Evolutionary conservation across 2,329 filamentous ascomycete species (phyloP).

Genomic region (Alternaria sp.): DNA sequence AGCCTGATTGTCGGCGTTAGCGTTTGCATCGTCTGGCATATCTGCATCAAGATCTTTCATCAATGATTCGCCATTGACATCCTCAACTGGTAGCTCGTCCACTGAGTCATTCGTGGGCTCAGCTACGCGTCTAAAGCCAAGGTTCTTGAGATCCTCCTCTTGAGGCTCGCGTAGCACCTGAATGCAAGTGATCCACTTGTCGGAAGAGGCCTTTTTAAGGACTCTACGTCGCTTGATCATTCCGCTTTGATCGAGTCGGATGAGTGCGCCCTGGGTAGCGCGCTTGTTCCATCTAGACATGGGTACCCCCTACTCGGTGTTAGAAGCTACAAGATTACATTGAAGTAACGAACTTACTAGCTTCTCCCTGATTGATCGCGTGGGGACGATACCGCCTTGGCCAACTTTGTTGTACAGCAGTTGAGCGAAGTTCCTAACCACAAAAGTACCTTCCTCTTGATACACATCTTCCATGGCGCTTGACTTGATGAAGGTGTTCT

Average conservation of each 20-base stretch:
- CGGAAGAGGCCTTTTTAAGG: conserved; percentile 35
- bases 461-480: conserved; percentile 48
- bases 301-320: conserved; percentile 40
- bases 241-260: conserved; percentile 53
- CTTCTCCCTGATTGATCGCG: conserved; percentile 61
- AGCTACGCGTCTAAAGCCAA: conserved; percentile 41
- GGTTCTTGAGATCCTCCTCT: conserved; percentile 46
- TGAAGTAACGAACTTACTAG: conserved; percentile 49
- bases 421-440: conserved; percentile 60
- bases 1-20: conserved; percentile 33
- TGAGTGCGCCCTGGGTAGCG: conserved; percentile 51
- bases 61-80: conserved; percentile 41
- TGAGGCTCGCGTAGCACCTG: conserved; percentile 53
- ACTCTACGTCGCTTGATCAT: conserved; percentile 53
- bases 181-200: conserved; percentile 50
- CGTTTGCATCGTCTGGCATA: conserved; percentile 33
- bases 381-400: conserved; percentile 60
- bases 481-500: conserved; percentile 39
- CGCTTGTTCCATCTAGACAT: conserved; percentile 51
- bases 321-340: conserved; percentile 16
- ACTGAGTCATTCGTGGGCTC: conserved; percentile 17
- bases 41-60: conserved; percentile 47
- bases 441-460: conserved; percentile 50
- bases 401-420: conserved; percentile 60
- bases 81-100: conserved; percentile 41